Evolutionary conservation across 805 yeast genomes (phyloP).

Genomic region (Candida chilensis): DNA sequence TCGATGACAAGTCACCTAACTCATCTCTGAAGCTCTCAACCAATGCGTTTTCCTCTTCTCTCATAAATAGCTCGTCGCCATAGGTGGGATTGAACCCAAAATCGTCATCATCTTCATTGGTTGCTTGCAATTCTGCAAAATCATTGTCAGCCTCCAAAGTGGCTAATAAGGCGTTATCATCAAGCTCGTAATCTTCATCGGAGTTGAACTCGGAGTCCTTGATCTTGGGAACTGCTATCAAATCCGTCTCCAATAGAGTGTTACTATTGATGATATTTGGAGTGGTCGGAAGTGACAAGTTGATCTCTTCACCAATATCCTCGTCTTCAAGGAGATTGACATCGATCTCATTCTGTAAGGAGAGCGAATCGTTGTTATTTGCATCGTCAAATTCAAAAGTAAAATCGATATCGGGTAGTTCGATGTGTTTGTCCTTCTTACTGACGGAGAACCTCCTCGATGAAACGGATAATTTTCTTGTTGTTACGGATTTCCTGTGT

Average conservation of each 20-base stretch:
- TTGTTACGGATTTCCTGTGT: constrained; percentile 4
- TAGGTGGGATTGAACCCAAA: neutral
- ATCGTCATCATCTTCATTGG: constrained; percentile 4
- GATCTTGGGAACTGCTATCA: constrained; percentile 41
- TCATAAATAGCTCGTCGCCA: constrained; percentile 16
- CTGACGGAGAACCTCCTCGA: constrained; percentile 26
- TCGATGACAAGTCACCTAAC: too few relatives aligned
- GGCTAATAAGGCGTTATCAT: constrained; percentile 34
- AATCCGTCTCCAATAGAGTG: constrained; percentile 13
- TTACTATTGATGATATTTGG: constrained; percentile 10
- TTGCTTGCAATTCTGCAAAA: constrained; percentile 21
- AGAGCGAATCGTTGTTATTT: too few relatives aligned
- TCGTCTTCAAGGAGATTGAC: constrained; percentile 29
- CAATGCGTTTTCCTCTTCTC: constrained; percentile 27
- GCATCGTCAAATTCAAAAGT: constrained; percentile 21
- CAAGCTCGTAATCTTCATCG: constrained; percentile 60
- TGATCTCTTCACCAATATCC: constrained; percentile 53
- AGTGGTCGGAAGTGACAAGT: constrained; percentile 5
- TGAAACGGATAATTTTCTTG: constrained; percentile 14
- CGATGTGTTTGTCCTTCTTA: too few relatives aligned
- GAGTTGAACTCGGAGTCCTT: constrained; percentile 34
- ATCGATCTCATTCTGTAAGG: constrained; percentile 6
- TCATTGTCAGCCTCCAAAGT: constrained; percentile 38
- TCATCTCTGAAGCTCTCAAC: constrained; percentile 5
- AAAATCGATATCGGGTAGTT: constrained; percentile 30